Base-by-base conservation (phyloP, 1,284 basidiomycete genomes). In the Mycena citricolor region DNA sequence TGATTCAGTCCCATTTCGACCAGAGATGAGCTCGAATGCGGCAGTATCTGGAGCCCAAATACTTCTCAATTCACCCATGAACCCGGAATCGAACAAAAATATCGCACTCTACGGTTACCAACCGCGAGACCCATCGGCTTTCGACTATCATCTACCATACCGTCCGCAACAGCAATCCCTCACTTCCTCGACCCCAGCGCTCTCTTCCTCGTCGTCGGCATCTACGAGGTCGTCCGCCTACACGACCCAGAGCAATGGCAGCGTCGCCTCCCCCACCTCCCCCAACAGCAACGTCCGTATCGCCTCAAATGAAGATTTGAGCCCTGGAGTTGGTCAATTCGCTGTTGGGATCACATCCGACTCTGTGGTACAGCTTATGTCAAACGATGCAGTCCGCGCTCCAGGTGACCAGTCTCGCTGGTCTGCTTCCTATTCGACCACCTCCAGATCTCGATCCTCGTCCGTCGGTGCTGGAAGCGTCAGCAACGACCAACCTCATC, bases 181-280 rank as follows among this genome's bases (percentile, higher is more conserved):
- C 5, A 64, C 68, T n/a, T 69, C 68, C 5, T 61, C 67, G 26
- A 70, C 71, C 30, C 78, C 79, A 4, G 68, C 79, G 16, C 76
- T 86, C 39, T 86, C 84, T 4, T 83, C 81, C 39, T 85, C 85
- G 1, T 81, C 83, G 8, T 79, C 81, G 29, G 71, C 75, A 2
- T 88, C 85, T 4, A 79, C 84, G 6, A 77, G 86, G 45, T 88
- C 86, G 3, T 87, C 85, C 8, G 83, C 85, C 8, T 86, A 86
- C 59, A 82, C 83, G n/a, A n/a, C n/a, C n/a, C n/a, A n/a, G 19
- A 82, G 73, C 58, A 79, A 77, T 21, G 83, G 79, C 42, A 81
- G 80, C 60, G 70, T 76, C 22, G 67, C 70, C 17, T 77, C 78
- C 36, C 71, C 71, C 31, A 85, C 87, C 62, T 79, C n/a, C n/a